Evolutionary conservation across 208 protist species (phyloP).

Genomic region (Naegleria gruberi): DNA sequence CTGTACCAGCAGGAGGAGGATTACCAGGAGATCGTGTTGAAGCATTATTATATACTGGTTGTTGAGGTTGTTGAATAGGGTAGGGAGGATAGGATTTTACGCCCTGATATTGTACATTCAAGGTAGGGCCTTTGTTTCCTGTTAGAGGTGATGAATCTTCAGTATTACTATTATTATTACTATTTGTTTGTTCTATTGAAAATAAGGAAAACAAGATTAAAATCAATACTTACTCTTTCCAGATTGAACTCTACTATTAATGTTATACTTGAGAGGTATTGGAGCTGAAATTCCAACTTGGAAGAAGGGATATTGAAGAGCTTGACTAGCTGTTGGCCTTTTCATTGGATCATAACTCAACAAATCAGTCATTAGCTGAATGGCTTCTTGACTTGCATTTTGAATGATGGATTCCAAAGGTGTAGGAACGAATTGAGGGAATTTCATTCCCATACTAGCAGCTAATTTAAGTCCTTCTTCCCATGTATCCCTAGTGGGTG

Average conservation of each 20-base stretch:
- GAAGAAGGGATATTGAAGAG: slow-evolving; percentile 90
- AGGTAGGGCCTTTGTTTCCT: not conserved
- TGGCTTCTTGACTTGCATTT: slow-evolving; percentile 73
- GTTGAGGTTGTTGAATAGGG: not conserved
- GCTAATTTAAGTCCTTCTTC: slow-evolving; percentile 73
- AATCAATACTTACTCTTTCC: not conserved
- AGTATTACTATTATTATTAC: not conserved
- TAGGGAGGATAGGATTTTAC: not conserved
- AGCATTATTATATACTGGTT: not conserved
- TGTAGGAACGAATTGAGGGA: slow-evolving; percentile 71
- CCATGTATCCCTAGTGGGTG: slow-evolving; percentile 40
- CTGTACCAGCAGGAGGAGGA: too few species aligned
- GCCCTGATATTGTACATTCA: not conserved
- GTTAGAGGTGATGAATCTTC: not conserved
- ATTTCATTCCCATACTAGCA: slow-evolving; percentile 86
- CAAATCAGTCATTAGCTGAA: slow-evolving; percentile 88
- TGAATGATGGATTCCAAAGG: slow-evolving; percentile 74
- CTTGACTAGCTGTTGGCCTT: slow-evolving; percentile 78
- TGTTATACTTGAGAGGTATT: not conserved
- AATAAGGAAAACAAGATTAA: too few species aligned
- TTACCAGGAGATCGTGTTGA: not conserved
- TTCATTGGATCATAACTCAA: slow-evolving; percentile 87
- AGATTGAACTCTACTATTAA: not conserved
- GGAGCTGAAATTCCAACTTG: not conserved
- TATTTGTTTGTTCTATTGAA: not conserved